A percentile compares a stretch with the other conserved stretches of the same genome.
These are phyloP conservation scores for Pelargonium fulgidum DNA, from an alignment of 441 rosid genomes.

Conservation along the genomic window DNA sequence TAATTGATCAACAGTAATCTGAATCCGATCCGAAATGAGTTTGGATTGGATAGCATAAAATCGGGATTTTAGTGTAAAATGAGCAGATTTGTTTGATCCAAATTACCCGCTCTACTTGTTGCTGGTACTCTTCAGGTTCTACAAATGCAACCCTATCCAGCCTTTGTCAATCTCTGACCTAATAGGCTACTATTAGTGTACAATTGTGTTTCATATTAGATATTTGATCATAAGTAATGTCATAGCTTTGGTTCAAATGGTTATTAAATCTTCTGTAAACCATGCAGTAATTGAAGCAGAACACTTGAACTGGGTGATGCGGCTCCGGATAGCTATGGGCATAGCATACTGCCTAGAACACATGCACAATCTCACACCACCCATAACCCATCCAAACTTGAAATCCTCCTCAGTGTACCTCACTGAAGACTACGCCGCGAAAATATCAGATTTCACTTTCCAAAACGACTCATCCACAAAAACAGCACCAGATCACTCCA, in stretches of 20 bases:
- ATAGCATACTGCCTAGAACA: conserved; percentile 83
- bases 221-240: no score
- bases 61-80: no score
- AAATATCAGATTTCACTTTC: conserved; percentile 71
- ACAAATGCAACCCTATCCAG: neutral
- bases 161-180: neutral
- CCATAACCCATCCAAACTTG: conserved; percentile 48
- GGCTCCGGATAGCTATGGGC: conserved; percentile 83
- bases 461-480: conserved; percentile 40
- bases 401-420: conserved; percentile 63
- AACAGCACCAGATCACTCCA: conserved; percentile 30
- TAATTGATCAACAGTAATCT: no score
- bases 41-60: no score
- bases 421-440: conserved; percentile 86
- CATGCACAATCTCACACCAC: conserved; percentile 78
- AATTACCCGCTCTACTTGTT: no score
- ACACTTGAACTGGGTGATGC: conserved; percentile 80
- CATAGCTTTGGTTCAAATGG: conserved; percentile 10
- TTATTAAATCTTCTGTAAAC: conserved; percentile 9
- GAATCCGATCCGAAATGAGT: no score
- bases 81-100: no score
- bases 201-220: no score
- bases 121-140: neutral
- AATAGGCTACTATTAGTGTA: neutral
- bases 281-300: conserved; percentile 73